phyloP scores from a whole-genome alignment of 192 early-diverging fungal species.

The Gaertneriomyces sp. region DNA sequence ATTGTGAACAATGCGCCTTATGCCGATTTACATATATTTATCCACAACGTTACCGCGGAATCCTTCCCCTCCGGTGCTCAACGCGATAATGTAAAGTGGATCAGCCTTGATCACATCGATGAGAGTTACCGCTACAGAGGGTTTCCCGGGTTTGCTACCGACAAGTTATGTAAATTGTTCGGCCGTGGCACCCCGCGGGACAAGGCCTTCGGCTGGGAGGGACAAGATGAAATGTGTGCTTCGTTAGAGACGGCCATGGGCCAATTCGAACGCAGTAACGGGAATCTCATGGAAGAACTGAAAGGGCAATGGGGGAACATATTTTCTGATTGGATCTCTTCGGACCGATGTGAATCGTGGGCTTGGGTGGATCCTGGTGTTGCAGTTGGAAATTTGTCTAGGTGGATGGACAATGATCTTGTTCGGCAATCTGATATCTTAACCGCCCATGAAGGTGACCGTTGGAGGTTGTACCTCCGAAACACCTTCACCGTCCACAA shows the following conservation, averaged over 20 bases:
- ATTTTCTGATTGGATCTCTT: constrained; percentile 26
- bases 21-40: constrained; percentile 27
- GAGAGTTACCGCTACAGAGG: constrained; percentile 25
- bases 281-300: constrained; percentile 29
- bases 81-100: constrained; percentile 19
- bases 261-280: constrained; percentile 20
- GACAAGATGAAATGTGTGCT: constrained; percentile 19
- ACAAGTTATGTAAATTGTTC: constrained; percentile 21
- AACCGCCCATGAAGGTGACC: constrained; percentile 32
- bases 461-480: constrained; percentile 28
- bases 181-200: constrained; percentile 2
- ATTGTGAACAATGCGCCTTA: constrained; percentile 21
- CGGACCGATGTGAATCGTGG: constrained; percentile 36
- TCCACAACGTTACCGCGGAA: constrained; percentile 25
- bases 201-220: constrained; percentile 12
- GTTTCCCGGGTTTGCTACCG: constrained; percentile 30
- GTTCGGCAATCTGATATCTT: constrained; percentile 23
- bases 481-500: constrained; percentile 33
- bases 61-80: constrained; percentile 13
- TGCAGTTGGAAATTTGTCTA: constrained; percentile 24
- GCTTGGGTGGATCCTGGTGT: constrained; percentile 24
- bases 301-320: constrained; percentile 21
- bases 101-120: constrained; percentile 27
- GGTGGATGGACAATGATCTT: constrained; percentile 32
- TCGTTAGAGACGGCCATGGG: constrained; percentile 18